Evolutionary conservation across 2,329 filamentous ascomycete genomes (phyloP), one percentile per base, ranked within the genome.

Genomic region (Pestalotiopsis sp.): DNA sequence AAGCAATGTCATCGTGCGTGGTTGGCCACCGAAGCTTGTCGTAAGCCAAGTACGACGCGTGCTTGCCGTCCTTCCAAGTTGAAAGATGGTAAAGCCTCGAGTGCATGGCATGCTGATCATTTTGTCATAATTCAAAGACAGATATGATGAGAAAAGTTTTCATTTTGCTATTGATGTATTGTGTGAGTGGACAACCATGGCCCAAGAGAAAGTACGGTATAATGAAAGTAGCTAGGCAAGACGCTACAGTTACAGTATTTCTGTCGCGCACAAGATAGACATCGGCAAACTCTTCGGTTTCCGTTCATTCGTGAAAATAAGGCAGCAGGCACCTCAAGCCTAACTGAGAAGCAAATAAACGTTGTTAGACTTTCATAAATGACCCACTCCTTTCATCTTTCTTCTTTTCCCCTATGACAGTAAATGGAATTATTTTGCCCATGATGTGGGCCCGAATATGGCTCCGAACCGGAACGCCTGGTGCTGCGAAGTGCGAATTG

Each of bases 401-500:
- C 61, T 39, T 45, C 41, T 23, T 31, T 36, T 7, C 39, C 38
- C 20, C 61, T 39, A 14, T 64, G 39, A 52, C 39, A 52, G 23
- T 64, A 45, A 64, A 64, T 20, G 61, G 39, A 64, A 64, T 64
- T 64, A 64, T 45, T 52, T 52, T 45, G 38, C 61, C 61, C 61
- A 52, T 45, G 41, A n/a, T 39, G 7, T 64, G 61, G 61, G 61
- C 38, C 38, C 61, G 41, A 64, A 49, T 36, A 64, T 27, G 61
- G 45, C 45, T 20, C 25, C 61, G 39, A 49, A 25, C 61, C 61
- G 61, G 39, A 64, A 64, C 61, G 61, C 61, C 61, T 45, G 12
- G 61, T 64, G 61, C 61, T 64, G 61, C n/a, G 39, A 45, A 38
- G 20, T 23, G 39, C 17, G 39, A 64, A 64, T 38, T 62, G 57